Conservation (phyloP, 805 yeast genomes). For the Suhomyces sp. region DNA sequence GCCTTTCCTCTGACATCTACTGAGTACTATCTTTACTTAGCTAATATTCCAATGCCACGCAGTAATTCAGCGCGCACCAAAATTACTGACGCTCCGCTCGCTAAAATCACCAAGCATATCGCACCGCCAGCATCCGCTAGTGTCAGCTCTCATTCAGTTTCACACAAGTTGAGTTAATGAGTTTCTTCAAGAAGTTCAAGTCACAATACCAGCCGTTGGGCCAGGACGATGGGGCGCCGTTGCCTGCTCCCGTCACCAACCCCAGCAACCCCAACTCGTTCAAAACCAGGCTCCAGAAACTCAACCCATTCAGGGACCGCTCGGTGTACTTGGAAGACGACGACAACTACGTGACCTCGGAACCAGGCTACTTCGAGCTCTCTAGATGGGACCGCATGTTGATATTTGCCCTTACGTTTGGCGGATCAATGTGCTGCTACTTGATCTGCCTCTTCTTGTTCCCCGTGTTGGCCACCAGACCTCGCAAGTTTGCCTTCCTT, state of each 20-base stretch:
- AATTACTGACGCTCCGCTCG: not conserved
- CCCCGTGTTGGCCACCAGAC: conserved; percentile 42
- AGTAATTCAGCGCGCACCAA: not conserved
- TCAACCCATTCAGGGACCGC: conserved; percentile 38
- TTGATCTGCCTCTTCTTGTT: conserved; percentile 41
- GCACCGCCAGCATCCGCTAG: not conserved
- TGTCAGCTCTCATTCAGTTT: too few relatives aligned
- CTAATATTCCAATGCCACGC: not conserved
- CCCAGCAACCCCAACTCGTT: conserved; percentile 20
- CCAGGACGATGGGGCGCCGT: conserved; percentile 32
- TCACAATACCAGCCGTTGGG: conserved; percentile 27
- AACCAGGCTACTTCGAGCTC: conserved; percentile 43
- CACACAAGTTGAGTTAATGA: conserved; percentile 20
- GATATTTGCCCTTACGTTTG: conserved; percentile 43
- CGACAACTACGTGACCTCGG: conserved; percentile 40
- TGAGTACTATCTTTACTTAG: not conserved
- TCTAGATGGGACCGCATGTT: conserved; percentile 48
- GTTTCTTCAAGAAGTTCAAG: conserved; percentile 35
- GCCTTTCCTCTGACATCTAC: conserved; percentile 27
- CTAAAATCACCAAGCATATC: not conserved
- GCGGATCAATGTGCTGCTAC: conserved; percentile 41
- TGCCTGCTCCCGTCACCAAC: conserved; percentile 40
- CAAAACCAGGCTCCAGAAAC: conserved; percentile 27
- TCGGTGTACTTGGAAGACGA: conserved; percentile 42
- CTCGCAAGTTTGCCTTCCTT: conserved; percentile 44